Evolutionary conservation across 371 early-diverging fungal genomes (phyloP).

Genomic region (Dentiscutata heterogama): DNA sequence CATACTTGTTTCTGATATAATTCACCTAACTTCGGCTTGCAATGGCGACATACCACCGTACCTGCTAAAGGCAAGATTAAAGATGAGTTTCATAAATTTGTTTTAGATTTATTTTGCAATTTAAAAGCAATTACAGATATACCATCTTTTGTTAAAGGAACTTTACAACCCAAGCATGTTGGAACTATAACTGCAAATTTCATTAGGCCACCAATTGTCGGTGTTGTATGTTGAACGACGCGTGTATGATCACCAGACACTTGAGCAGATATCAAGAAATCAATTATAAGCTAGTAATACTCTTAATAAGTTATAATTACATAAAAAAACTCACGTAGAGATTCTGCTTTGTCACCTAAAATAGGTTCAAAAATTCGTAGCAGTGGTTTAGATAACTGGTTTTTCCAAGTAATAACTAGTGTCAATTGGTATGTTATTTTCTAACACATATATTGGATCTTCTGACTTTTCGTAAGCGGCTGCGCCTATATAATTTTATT

Average conservation of each 20-base stretch:
- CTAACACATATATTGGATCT: constrained; percentile 99
- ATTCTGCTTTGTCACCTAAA: constrained; percentile 89
- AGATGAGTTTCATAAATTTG: background rate
- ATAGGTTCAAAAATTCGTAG: constrained; percentile 99
- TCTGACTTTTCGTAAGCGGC: constrained; percentile 99
- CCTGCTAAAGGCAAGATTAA: constrained; percentile 42
- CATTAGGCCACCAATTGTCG: constrained; percentile 93
- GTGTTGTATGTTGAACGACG: constrained; percentile 86
- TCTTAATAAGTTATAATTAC: background rate
- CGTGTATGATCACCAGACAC: constrained; percentile 95
- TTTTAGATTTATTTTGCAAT: background rate
- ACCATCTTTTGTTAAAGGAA: constrained; percentile 84
- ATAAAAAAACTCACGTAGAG: constrained; percentile 70
- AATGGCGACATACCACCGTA: constrained; percentile 87
- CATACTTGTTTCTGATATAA: constrained; percentile 77
- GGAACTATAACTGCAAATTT: constrained; percentile 92
- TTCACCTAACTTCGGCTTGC: constrained; percentile 78
- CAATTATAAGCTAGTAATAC: too few relatives aligned
- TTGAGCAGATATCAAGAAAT: background rate
- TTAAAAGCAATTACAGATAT: constrained; percentile 45
- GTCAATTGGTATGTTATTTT: constrained; percentile 99
- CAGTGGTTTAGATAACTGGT: constrained; percentile 98
- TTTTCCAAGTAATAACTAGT: constrained; percentile 99
- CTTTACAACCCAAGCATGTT: constrained; percentile 96
- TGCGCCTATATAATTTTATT: constrained; percentile 57